Base-by-base conservation (phyloP, 768 basidiomycete genomes). In the Tylopilus intermedius region DNA sequence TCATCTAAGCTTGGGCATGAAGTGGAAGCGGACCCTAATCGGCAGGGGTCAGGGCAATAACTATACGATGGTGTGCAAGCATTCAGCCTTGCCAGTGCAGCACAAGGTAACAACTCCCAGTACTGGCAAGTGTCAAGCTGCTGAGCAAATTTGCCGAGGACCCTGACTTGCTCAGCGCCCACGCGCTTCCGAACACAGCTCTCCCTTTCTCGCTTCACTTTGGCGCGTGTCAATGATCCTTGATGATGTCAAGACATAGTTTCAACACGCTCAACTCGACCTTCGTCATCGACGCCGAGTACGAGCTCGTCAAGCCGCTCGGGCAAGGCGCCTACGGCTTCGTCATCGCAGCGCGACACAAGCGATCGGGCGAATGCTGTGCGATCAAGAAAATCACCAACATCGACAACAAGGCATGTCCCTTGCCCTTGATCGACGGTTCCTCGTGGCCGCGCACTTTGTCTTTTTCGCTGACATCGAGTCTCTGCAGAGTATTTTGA, bases 331-430 rank as follows among this genome's bases (percentile, higher is more conserved):
- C 93, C 21, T 95, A 96, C 68, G 91, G 94, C 38, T 93, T 88
- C 65, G 91, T 93, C 57, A 86, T 93, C 53, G 80, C 88, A 33
- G 94, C 94, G 0, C 82, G 83, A 59, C 90, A 93, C 71, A 84
- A 83, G 57, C 71, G 83, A 60, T 84, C 89, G 2, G 89, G 90
- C 30, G 90, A 94, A 65, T 88, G 88, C 8, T 92, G 91, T 60
- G 93, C 93, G 61, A 94, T 95, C 74, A 95, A 95, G 79, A 94
- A 94, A 77, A 94, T 94, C 66, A 90, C 90, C 54, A 92, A 91
- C 65, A 93, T 93, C 69, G 90, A 90, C 67, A 90, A 86, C 48
- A 92, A 91, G 80, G 88, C 81, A 53, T 47, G 75, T 56, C 44
- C 42, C 47, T 26, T 53, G n/a, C 13, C 35, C 35, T 14, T 37